Evolutionary conservation across 1,139 yeast genomes (phyloP), one percentile per base, ranked within the genome.

Genomic region (Suhomyces atakaporum): DNA sequence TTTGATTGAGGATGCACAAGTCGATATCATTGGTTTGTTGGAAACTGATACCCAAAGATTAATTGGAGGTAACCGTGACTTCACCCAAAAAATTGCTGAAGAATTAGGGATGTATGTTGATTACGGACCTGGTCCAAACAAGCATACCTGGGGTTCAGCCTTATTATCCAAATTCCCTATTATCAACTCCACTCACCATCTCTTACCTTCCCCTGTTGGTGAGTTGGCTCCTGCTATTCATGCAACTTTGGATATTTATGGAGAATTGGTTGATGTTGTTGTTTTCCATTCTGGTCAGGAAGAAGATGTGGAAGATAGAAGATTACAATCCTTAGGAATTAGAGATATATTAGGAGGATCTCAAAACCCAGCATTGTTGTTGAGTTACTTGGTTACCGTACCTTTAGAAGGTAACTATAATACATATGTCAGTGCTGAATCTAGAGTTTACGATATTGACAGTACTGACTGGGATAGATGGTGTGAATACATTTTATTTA

Each of bases 241-340:
- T 60, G 98, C 98, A 2, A 90, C 97, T 2, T 67, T 92, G 47
- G 94, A 89, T 49, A 85, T 92, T 23, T 90, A 88, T 60, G 96
- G 96, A 12, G 84, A 82, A 54, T 55, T 72, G 21, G 87, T 92
- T 12, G 98, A 92, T 57, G 85, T 92, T 25, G 94, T 92, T 40
- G 98, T 92, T 16, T 92, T 92, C 84, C 98, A 92, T 62, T 82
- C 95, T 33, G 98, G 98, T 5, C 98, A 92, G 65, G 97, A 92
- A 61, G 98, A 92, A 68, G 98, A 92, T 58, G 88, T 72, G 3
- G 96, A 89, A 57, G 98, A 92, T 61, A 79, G 98, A 53, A 73
- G 95, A 50, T 66, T 89, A 48, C 98, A 92, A 64, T 80, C 94
- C 49, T 72, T 81, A 44, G 87, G 80, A 3, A 69, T 92, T 29